Evolutionary conservation across 1,139 yeast species (phyloP), one percentile per base, ranked within the genome.

Genomic region (Scheffersomyces insectosa): DNA sequence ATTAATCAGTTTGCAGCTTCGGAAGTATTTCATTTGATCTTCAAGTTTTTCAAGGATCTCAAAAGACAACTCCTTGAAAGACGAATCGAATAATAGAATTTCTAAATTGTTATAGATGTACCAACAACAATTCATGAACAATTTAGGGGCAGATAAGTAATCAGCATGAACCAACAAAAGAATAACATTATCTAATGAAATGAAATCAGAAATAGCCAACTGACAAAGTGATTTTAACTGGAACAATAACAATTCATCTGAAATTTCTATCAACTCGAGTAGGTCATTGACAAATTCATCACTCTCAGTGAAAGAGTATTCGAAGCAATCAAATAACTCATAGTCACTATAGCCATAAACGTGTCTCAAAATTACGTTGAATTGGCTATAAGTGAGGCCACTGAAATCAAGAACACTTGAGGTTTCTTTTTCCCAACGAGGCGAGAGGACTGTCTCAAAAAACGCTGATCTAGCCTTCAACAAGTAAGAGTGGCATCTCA

Each of bases 81-180:
- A 38, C 2, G 62, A 54, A 51, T 85, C 88, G 46, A 82, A 77
- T 37, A 89, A 65, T 20, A 88, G 59, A 4, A 80, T 60, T 33
- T 84, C 90, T 47, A 88, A 63, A 56, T 89, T 88, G 50, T 79
- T 76, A 51, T 78, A 82, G 12, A 88, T 72, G 50, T 78, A 87
- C 82, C 88, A 83, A 33, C 85, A 67, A 55, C 96, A 81, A 42
- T 79, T 76, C 41, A 74, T 69, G 46, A 81, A 72, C 28, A 90
- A 60, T 51, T 83, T 80, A 7, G 65, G 59, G 2, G 89, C 87
- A 11, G 74, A 64, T 42, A 77, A 67, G 31, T 65, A 55, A 35
- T 74, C 75, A 0, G 95, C 76, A 55, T 83, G 83, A 8, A 73
- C 66, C 28, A 87, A 57, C 12, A 89, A 57, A 2, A 74, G 51